Evolutionary conservation across 2,329 filamentous ascomycete genomes (phyloP).

Genomic region (Cephalotrichum gorgonifer): DNA sequence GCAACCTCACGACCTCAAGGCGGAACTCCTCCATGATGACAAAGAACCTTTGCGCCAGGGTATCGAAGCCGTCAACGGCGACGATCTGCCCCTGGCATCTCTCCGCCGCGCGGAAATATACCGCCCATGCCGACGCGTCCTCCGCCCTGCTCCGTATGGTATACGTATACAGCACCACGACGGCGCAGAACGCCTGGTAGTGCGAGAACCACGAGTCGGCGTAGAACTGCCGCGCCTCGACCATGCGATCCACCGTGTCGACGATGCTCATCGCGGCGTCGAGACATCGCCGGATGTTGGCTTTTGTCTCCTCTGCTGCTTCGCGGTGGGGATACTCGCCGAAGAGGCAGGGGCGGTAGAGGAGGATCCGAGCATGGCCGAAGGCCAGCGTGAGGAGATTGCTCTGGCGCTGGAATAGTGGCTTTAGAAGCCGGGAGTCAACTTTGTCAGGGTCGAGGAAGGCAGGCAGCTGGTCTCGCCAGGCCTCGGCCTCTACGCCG

Average conservation of each 20-base stretch:
- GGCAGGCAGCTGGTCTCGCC: conserved; percentile 23
- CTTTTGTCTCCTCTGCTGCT: conserved; percentile 7
- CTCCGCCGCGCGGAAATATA: conserved; percentile 23
- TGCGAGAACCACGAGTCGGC: conserved; percentile 19
- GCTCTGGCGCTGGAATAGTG: conserved; percentile 28
- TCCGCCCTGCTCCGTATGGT: conserved; percentile 25
- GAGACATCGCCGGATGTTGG: conserved; percentile 19
- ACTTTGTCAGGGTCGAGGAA: conserved; percentile 27
- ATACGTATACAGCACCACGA: conserved; percentile 32
- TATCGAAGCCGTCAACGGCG: conserved; percentile 23
- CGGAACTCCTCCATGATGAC: conserved; percentile 27
- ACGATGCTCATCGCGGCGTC: conserved; percentile 27
- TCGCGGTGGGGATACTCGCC: conserved; percentile 21
- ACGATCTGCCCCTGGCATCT: conserved; percentile 29
- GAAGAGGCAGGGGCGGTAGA: conserved; percentile 24
- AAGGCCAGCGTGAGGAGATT: conserved; percentile 30
- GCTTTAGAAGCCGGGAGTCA: conserved; percentile 20
- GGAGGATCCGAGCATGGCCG: conserved; percentile 30
- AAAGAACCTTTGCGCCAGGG: conserved; percentile 28
- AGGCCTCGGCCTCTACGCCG: conserved; percentile 20
- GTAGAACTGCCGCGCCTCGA: neutral
- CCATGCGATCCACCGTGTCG: conserved; percentile 21
- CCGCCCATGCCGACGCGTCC: conserved; percentile 15
- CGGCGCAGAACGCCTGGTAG: conserved; percentile 33
- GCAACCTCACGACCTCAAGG: conserved; percentile 12